Conservation (phyloP, 2,329 filamentous ascomycete species). For the Bipolaris victoriae region DNA sequence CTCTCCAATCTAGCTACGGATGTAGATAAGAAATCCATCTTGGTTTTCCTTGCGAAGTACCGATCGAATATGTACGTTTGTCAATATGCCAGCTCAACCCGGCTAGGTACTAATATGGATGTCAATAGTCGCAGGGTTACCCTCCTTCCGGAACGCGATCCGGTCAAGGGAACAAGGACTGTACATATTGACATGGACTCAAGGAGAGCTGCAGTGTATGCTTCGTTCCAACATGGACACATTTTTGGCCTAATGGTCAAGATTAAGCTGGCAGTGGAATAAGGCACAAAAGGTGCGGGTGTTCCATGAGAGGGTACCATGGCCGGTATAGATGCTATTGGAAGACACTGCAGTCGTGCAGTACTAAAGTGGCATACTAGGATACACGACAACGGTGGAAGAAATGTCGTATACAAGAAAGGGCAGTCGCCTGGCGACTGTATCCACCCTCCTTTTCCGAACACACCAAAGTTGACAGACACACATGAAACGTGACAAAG, state of each 20-base stretch:
- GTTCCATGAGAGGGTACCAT: background rate
- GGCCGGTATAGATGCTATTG: no score
- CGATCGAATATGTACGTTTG: conserved; percentile 26
- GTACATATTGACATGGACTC: conserved; percentile 32
- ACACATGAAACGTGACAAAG: no score
- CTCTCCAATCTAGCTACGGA: conserved; percentile 38
- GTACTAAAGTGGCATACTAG: background rate
- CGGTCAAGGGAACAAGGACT: conserved; percentile 27
- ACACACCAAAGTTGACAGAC: background rate
- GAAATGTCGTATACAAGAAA: background rate
- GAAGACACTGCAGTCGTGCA: no score
- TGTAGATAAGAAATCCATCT: conserved; percentile 25
- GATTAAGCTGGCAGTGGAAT: conserved; percentile 18
- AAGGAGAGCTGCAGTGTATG: conserved; percentile 20
- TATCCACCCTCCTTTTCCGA: background rate
- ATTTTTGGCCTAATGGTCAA: conserved; percentile 30
- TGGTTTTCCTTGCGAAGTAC: conserved; percentile 21
- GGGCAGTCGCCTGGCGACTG: background rate
- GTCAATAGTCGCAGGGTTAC: conserved; percentile 24
- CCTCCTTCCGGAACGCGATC: conserved; percentile 25
- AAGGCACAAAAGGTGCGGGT: background rate
- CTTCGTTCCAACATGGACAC: conserved; percentile 16
- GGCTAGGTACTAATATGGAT: background rate
- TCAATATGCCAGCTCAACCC: no score
- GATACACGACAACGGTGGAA: background rate